These are phyloP conservation scores for Phlebiopsis flavidoalba DNA, from an alignment of 768 basidiomycete species.

Conservation along the genomic window DNA sequence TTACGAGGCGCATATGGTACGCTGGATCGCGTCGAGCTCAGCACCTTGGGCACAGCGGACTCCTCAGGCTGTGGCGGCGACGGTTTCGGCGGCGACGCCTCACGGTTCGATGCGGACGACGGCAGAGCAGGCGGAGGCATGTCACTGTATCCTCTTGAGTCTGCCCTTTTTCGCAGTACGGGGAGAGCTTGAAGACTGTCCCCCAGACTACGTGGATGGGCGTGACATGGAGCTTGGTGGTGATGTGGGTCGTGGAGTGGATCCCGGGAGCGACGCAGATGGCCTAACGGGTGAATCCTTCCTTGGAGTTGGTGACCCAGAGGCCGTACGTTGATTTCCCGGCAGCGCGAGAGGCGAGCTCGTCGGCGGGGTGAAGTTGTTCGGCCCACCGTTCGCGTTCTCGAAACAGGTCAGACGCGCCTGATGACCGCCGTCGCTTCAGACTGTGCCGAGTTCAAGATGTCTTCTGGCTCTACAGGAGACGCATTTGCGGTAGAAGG, in stretches of 20 bases:
- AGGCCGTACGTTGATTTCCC: not conserved
- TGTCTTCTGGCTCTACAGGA: not conserved
- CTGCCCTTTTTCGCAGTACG: not conserved
- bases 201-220: slow-evolving; percentile 8
- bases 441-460: not conserved
- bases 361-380: slow-evolving; percentile 7
- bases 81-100: slow-evolving; percentile 5
- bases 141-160: not conserved
- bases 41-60: slow-evolving; percentile 9
- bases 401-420: slow-evolving; percentile 8
- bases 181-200: slow-evolving; percentile 6
- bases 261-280: not conserved
- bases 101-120: not conserved
- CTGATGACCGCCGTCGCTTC: slow-evolving; percentile 2
- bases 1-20: slow-evolving; percentile 63
- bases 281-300: not conserved
- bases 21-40: slow-evolving; percentile 15
- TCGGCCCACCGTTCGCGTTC: not conserved
- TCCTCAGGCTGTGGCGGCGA: slow-evolving; percentile 8
- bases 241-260: slow-evolving; percentile 4
- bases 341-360: slow-evolving; percentile 7
- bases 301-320: not conserved
- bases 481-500: slow-evolving; percentile 5
- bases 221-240: slow-evolving; percentile 4
- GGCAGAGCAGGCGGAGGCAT: slow-evolving; percentile 14